Conservation (phyloP, 176 grass and related monocot species). For the Oryza coarctata region DNA sequence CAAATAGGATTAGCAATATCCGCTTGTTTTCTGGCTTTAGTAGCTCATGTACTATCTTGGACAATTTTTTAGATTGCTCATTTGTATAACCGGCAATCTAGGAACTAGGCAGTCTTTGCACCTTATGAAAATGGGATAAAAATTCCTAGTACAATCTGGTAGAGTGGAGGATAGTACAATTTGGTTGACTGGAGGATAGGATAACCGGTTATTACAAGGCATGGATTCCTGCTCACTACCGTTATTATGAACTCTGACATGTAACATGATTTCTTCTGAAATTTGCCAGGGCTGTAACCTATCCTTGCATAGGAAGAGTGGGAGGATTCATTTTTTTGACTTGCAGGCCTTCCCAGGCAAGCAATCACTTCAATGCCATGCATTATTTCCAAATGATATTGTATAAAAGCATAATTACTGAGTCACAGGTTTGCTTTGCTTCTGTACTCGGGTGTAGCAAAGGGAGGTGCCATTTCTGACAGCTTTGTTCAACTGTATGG, state of each 20-base stretch:
- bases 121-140: background rate
- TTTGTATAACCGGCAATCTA: too few species aligned
- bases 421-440: slow-evolving; percentile 18
- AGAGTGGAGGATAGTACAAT: too few species aligned
- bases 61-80: too few species aligned
- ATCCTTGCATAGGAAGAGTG: slow-evolving; percentile 59
- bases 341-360: slow-evolving; percentile 72
- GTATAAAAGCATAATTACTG: background rate
- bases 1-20: background rate
- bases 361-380: slow-evolving; percentile 6
- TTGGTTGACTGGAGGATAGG: background rate
- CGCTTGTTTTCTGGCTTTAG: background rate
- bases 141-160: background rate
- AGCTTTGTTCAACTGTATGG: slow-evolving; percentile 60
- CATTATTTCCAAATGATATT: slow-evolving; percentile 16
- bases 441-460: slow-evolving; percentile 46
- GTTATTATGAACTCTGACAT: background rate
- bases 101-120: too few species aligned
- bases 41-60: background rate
- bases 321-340: slow-evolving; percentile 73
- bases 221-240: background rate
- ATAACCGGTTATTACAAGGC: background rate
- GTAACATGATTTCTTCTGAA: background rate
- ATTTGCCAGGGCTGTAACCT: slow-evolving; percentile 74
- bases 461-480: slow-evolving; percentile 33